These are phyloP conservation scores for Nothopassalora personata DNA, from an alignment of 2,329 filamentous ascomycete genomes.

Conservation along the genomic window DNA sequence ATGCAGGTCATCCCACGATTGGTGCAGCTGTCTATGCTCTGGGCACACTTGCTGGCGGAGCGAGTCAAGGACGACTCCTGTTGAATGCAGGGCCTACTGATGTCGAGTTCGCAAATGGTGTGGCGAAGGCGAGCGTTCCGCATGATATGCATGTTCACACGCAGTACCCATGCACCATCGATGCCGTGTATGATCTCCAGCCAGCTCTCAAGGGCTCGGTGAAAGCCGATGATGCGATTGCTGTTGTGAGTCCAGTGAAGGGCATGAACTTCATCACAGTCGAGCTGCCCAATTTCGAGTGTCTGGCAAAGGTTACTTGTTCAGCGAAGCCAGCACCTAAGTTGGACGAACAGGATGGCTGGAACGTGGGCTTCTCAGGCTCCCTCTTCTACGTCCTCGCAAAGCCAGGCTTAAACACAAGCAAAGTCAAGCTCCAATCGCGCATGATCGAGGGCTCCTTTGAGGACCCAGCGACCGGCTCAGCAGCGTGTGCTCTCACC, in stretches of 20 bases:
- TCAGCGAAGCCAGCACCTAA: slow-evolving; percentile 32
- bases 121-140: slow-evolving; percentile 60
- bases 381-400: slow-evolving; percentile 55
- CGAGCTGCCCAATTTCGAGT: slow-evolving; percentile 55
- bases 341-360: slow-evolving; percentile 44
- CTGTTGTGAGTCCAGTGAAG: slow-evolving; percentile 53
- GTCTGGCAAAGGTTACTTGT: slow-evolving; percentile 46
- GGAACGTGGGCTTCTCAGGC: slow-evolving; percentile 50
- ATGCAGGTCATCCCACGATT: slow-evolving; percentile 49
- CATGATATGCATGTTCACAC: slow-evolving; percentile 61
- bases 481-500: slow-evolving; percentile 44
- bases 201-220: slow-evolving; percentile 26
- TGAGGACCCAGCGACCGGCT: slow-evolving; percentile 50
- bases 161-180: slow-evolving; percentile 25
- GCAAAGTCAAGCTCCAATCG: slow-evolving; percentile 43
- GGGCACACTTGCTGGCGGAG: slow-evolving; percentile 26
- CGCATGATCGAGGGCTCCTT: slow-evolving; percentile 53
- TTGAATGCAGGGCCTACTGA: slow-evolving; percentile 44
- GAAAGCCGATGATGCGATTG: slow-evolving; percentile 13
- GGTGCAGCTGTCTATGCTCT: slow-evolving; percentile 49
- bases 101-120: slow-evolving; percentile 32
- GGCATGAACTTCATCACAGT: slow-evolving; percentile 71
- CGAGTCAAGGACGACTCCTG: slow-evolving; percentile 34
- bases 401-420: slow-evolving; percentile 26
- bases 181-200: slow-evolving; percentile 35